These are phyloP conservation scores for Biscogniauxia marginata DNA, from an alignment of 2,329 filamentous ascomycete species.

Conservation along the genomic window DNA sequence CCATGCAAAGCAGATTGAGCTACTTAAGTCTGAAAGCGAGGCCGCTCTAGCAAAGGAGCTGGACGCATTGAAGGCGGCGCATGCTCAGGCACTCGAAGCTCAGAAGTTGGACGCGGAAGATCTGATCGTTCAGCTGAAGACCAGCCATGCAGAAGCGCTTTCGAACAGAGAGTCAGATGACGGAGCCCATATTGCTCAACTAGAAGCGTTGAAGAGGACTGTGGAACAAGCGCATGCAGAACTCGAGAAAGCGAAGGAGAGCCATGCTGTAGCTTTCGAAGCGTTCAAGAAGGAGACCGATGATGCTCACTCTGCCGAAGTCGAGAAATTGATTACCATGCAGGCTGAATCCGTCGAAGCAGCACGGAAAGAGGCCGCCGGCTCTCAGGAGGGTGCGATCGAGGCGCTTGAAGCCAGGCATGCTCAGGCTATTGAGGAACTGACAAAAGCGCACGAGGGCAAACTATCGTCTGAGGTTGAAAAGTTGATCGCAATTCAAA, in stretches of 20 bases:
- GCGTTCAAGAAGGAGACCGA: slow-evolving; percentile 42
- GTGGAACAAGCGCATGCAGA: slow-evolving; percentile 31
- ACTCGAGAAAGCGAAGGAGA: slow-evolving; percentile 33
- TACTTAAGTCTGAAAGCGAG: slow-evolving; percentile 43
- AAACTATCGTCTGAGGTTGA: slow-evolving; percentile 34
- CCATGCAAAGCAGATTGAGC: slow-evolving; percentile 50
- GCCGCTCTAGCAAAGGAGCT: slow-evolving; percentile 40
- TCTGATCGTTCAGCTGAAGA: slow-evolving; percentile 39
- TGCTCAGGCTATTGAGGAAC: slow-evolving; percentile 47
- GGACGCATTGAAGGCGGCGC: slow-evolving; percentile 37
- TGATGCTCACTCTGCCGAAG: slow-evolving; percentile 41
- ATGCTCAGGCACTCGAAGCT: slow-evolving; percentile 41
- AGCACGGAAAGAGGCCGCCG: slow-evolving; percentile 40
- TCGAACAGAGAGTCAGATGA: slow-evolving; percentile 35
- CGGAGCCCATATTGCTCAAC: slow-evolving; percentile 35
- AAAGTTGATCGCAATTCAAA: slow-evolving; percentile 39
- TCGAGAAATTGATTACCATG: slow-evolving; percentile 44
- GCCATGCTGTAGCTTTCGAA: slow-evolving; percentile 37
- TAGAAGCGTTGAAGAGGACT: slow-evolving; percentile 36
- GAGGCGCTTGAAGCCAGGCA: slow-evolving; percentile 43
- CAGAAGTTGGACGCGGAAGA: slow-evolving; percentile 42
- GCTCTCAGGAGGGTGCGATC: slow-evolving; percentile 27
- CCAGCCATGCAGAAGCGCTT: slow-evolving; percentile 35
- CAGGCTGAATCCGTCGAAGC: slow-evolving; percentile 46
- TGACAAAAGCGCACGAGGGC: slow-evolving; percentile 37